Evolutionary conservation across 805 yeast species (phyloP), one percentile per base, ranked within the genome.

Genomic region (Tetrapisispora pingtungensis): DNA sequence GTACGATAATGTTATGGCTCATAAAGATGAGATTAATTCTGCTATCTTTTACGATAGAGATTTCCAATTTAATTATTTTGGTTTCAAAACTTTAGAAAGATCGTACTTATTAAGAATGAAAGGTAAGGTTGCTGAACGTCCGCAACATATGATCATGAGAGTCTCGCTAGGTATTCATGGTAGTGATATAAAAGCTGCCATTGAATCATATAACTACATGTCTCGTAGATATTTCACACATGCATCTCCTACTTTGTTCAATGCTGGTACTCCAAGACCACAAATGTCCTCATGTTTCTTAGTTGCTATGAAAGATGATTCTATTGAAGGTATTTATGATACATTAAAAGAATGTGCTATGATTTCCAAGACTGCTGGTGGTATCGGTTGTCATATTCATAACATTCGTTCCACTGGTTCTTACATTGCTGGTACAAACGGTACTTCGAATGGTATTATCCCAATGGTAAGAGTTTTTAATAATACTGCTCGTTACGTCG

Each of bases 381-480:
- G 98, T 46, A 80, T 90, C 50, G 98, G 98, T 30, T 66, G 90
- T 43, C 94, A 88, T 61, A 77, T 87, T 41, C 88, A 84, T 60
- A 84, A 89, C 67, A 82, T 90, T 44, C 78, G 97, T 57, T 75
- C 93, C 7, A 73, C 81, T 15, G 97, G 97, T 10, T 75, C 96
- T 1, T 80, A 81, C 62, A 88, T 90, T 53, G 82, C 95, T 22
- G 94, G 96, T 45, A 81, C 97, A 7, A 86, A 86, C 61, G 98
- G 97, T 43, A 78, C 84, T 10, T 87, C 97, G 2, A 86, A 81
- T 55, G 98, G 98, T 33, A 68, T 90, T 40, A 81, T 89, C 35
- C 98, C 98, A n/a, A 88, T 90, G 97, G 70, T 90, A 24, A 78
- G 95, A 54, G 97, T 90, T 10, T 90, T 81, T 70, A 90, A 90